Evolutionary conservation across 768 basidiomycete genomes (phyloP).

Genomic region (Boletellus sp.): DNA sequence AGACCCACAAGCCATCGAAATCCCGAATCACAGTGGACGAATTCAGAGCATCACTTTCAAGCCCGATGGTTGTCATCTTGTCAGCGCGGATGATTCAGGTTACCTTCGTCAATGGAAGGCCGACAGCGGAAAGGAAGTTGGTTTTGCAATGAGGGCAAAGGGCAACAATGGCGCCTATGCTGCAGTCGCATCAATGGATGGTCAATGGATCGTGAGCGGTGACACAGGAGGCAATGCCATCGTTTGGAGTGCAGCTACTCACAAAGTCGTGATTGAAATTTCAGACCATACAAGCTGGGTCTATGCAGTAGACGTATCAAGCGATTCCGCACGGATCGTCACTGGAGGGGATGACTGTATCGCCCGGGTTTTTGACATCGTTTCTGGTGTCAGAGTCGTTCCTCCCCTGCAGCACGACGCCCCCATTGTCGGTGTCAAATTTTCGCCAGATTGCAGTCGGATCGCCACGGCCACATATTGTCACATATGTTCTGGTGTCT

Average conservation of each 20-base stretch:
- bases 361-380: background rate
- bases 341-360: background rate
- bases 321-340: background rate
- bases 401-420: background rate
- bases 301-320: background rate
- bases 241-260: background rate
- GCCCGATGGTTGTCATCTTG: background rate
- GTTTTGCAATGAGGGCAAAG: background rate
- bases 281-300: background rate
- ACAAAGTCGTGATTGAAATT: background rate
- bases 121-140: background rate
- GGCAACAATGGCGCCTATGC: background rate
- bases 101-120: background rate
- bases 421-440: background rate
- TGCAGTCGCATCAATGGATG: background rate
- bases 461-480: background rate
- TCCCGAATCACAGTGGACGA: background rate
- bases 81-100: background rate
- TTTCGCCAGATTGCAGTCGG: background rate
- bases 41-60: background rate
- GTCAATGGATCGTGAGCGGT: constrained; percentile 2
- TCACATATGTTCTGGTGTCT: background rate
- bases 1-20: background rate
- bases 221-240: background rate
- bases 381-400: background rate